These are phyloP conservation scores for Madurella mycetomatis DNA, from an alignment of 2,329 filamentous ascomycete genomes.

Conservation along the genomic window DNA sequence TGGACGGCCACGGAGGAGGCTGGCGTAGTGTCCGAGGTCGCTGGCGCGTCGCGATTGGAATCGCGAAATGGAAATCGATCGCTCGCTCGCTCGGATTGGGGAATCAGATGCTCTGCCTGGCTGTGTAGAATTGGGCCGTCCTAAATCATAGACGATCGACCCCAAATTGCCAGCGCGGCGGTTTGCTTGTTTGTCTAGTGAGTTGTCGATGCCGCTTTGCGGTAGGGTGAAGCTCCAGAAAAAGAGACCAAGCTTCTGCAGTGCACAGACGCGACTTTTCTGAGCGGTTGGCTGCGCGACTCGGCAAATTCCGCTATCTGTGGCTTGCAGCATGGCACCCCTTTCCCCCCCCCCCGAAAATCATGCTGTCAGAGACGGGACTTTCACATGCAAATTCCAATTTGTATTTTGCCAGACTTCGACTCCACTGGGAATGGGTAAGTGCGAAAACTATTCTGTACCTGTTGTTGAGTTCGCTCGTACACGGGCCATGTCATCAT, in stretches of 20 bases:
- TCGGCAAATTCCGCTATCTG: slow-evolving; percentile 18
- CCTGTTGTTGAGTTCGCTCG: neutral
- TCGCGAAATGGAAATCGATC: neutral
- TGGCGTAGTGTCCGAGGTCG: neutral
- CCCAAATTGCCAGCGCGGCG: neutral
- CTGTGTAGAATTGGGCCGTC: no score
- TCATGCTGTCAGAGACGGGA: no score
- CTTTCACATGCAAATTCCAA: no score
- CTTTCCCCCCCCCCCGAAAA: no score
- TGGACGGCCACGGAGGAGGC: no score
- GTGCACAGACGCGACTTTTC: slow-evolving; percentile 23
- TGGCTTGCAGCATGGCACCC: no score
- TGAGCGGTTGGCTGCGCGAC: slow-evolving; percentile 11
- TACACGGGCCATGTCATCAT: neutral
- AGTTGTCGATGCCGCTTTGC: slow-evolving; percentile 2
- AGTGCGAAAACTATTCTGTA: no score
- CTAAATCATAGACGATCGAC: neutral
- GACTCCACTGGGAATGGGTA: no score
- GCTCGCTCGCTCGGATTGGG: neutral
- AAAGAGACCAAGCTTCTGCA: slow-evolving; percentile 1
- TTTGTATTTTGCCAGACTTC: no score
- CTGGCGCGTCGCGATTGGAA: neutral
- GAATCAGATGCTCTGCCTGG: no score
- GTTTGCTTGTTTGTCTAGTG: neutral
- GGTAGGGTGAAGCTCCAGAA: slow-evolving; percentile 5